phyloP scores from a whole-genome alignment of 768 basidiomycete species.

The Lactarius tabidus region DNA sequence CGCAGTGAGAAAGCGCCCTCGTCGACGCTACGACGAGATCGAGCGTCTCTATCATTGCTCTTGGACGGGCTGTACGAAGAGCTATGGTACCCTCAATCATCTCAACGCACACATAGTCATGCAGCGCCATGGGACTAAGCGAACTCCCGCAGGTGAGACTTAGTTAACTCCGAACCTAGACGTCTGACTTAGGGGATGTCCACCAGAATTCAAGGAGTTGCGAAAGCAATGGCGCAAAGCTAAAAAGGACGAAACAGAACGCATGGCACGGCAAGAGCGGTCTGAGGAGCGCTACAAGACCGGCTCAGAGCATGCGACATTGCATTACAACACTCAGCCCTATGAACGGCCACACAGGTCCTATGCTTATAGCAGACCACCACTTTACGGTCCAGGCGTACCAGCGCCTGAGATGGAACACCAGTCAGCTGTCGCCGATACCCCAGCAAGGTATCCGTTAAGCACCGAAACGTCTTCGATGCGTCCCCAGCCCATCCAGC shows the following conservation, averaged over 20 bases:
- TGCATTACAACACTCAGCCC: constrained; percentile 7
- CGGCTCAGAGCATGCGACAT: constrained; percentile 6
- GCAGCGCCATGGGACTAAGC: constrained; percentile 92
- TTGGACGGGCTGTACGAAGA: constrained; percentile 54
- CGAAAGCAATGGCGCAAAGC: constrained; percentile 94
- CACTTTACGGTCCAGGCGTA: constrained; percentile 20
- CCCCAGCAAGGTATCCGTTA: constrained; percentile 3
- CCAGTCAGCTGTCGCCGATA: constrained; percentile 8
- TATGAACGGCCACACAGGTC: constrained; percentile 13
- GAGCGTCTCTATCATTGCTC: constrained; percentile 90
- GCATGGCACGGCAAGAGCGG: constrained; percentile 12
- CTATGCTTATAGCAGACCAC: constrained; percentile 9
- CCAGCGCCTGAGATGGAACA: constrained; percentile 18
- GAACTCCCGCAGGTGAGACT: constrained; percentile 80
- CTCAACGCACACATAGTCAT: constrained; percentile 98
- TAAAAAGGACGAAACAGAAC: constrained; percentile 63
- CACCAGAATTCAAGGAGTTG: constrained; percentile 93
- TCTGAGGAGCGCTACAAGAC: constrained; percentile 9
- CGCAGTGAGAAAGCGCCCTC: constrained; percentile 77
- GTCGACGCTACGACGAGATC: constrained; percentile 89
- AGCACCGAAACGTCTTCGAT: constrained; percentile 5
- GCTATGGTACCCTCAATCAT: constrained; percentile 94
- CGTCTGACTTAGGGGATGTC: constrained; percentile 24
- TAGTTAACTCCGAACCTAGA: constrained; percentile 2
- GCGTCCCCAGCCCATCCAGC: constrained; percentile 13